Conservation (phyloP, 1,284 basidiomycete species). For the Sanguinoderma infundibulare region DNA sequence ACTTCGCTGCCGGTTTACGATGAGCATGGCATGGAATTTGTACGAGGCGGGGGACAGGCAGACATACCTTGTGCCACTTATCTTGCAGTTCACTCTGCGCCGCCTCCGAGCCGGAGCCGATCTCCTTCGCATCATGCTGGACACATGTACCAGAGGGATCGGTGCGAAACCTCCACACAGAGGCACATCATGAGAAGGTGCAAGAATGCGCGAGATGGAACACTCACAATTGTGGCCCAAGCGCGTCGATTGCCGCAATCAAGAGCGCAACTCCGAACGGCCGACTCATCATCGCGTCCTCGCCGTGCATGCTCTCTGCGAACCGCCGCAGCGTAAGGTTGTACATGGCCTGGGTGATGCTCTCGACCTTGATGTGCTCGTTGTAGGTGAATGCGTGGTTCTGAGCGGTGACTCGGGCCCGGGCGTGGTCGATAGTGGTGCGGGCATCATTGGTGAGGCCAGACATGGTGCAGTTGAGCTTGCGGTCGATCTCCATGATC, state of each 20-base stretch:
- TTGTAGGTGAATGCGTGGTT: slow-evolving; percentile 98
- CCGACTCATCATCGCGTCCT: slow-evolving; percentile 99
- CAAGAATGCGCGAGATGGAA: neutral
- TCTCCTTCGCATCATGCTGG: slow-evolving; percentile 97
- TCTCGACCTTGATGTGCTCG: slow-evolving; percentile 96
- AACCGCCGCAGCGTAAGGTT: slow-evolving; percentile 97
- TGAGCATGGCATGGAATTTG: neutral
- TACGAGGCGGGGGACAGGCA: too few relatives aligned
- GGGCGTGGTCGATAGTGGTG: slow-evolving; percentile 99
- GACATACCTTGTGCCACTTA: slow-evolving; percentile 90
- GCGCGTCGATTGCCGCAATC: slow-evolving; percentile 96
- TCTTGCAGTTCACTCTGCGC: slow-evolving; percentile 98
- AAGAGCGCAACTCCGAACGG: slow-evolving; percentile 98
- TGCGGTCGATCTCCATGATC: slow-evolving; percentile 99
- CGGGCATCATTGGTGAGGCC: slow-evolving; percentile 97
- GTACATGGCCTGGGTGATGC: slow-evolving; percentile 96
- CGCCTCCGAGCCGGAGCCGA: slow-evolving; percentile 97
- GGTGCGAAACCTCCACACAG: slow-evolving; percentile 80
- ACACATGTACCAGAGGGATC: slow-evolving; percentile 99
- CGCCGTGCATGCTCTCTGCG: slow-evolving; percentile 98
- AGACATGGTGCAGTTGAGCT: slow-evolving; percentile 98
- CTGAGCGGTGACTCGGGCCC: slow-evolving; percentile 92
- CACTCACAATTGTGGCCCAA: slow-evolving; percentile 91
- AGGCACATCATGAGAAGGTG: neutral
- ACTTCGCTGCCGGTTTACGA: slow-evolving; percentile 76